Evolutionary conservation across 371 early-diverging fungal genomes (phyloP).

Genomic region (Mortierella sp.): DNA sequence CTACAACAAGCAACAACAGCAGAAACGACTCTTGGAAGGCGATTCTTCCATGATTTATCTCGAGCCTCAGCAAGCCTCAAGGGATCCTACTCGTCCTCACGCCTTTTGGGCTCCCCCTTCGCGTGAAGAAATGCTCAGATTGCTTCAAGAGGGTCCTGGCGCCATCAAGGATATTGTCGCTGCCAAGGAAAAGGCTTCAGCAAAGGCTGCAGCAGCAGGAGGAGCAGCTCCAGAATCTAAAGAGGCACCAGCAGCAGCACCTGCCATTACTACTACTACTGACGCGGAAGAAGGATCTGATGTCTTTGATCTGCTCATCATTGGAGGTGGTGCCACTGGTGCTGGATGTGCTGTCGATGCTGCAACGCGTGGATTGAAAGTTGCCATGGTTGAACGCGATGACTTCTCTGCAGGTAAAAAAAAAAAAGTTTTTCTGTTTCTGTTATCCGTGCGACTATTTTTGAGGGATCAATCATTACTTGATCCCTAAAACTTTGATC

Average conservation of each 20-base stretch:
- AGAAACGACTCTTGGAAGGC: constrained; percentile 6
- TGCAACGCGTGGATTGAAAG: constrained; percentile 95
- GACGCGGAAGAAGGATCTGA: constrained; percentile 39
- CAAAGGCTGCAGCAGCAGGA: background rate
- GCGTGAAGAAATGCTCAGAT: constrained; percentile 77
- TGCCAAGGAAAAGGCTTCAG: constrained; percentile 11
- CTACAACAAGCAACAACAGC: constrained; percentile 28
- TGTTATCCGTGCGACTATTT: background rate
- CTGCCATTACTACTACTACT: too few species aligned
- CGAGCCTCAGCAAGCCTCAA: constrained; percentile 37
- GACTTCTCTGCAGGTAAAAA: constrained; percentile 93
- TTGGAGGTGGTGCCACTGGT: constrained; percentile 99
- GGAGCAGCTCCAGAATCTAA: constrained; percentile 5
- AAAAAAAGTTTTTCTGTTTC: background rate
- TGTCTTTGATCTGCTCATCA: constrained; percentile 93
- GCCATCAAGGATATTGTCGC: constrained; percentile 58
- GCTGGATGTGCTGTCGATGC: constrained; percentile 98
- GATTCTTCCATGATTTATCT: constrained; percentile 54
- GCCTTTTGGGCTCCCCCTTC: constrained; percentile 82
- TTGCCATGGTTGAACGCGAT: constrained; percentile 97
- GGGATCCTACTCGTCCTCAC: constrained; percentile 59
- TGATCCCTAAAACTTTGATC: too few species aligned
- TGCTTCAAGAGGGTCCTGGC: constrained; percentile 65
- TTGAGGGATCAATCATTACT: background rate
- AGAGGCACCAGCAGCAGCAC: constrained; percentile 8